Base-by-base conservation (phyloP, 169 alveolate genomes). In the Plasmodium blacklocki region DNA sequence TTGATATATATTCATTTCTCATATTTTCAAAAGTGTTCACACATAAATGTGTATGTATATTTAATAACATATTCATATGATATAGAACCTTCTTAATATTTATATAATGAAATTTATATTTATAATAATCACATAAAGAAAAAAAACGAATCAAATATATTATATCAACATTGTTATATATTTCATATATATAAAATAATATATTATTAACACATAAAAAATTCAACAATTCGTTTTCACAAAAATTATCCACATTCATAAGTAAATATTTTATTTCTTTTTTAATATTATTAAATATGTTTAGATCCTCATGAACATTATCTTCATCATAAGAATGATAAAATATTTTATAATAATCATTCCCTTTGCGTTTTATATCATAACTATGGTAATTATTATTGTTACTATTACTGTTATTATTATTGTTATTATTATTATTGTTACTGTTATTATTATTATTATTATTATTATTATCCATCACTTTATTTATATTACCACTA, bases 81-180 rank as follows among this genome's bases (percentile, higher is more conserved):
- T 63, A n/a, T 21, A 26, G 49, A 62, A 47, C 19, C 15, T n/a
- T 63, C 21, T 71, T 50, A 29, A 86, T 43, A 32, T 70, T 32
- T 47, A 72, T 23, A 73, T 72, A 86, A 29, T 43, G 12, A 72
- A 86, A 64, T 14, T 14, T 19, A 21, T 62, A 47, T 18, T 62
- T 32, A 59, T 60, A 12, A 14, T 58, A 19, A 47, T 58, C 12
- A 43, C 92, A 86, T 72, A 86, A 23, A 1, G 59, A 15, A 58
- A 86, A 86, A 64, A 86, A 86, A 18, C 92, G 73, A 52, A 71
- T 39, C 11, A 86, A 54, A 86, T 86, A 86, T 45, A 86, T 86
- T 56, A 86, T 19, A 29, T 86, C 92, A 50, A 86, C 64, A 64
- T 86, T 23, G 8, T n/a, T 39, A 72, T 39, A 86, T 63, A 86